Conservation (phyloP, 352 stramenopile species). For the Albugo candida region DNA sequence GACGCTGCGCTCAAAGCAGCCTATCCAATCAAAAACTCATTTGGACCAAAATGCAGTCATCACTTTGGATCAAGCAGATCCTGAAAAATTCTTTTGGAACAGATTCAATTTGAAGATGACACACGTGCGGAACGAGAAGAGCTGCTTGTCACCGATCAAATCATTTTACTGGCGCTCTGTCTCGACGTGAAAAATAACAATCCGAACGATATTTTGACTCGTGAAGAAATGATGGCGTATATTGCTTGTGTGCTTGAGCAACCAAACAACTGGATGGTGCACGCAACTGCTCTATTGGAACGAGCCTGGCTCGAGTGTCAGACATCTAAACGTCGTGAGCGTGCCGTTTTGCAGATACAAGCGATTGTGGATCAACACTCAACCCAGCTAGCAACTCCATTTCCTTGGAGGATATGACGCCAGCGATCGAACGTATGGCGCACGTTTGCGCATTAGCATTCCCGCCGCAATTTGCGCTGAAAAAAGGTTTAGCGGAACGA, state of each 20-base stretch:
- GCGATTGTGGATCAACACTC: conserved; percentile 91
- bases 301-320: conserved; percentile 89
- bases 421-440: conserved; percentile 74
- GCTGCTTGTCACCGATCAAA: conserved; percentile 60
- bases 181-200: conserved; percentile 95
- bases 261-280: conserved; percentile 93
- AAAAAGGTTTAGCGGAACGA: conserved; percentile 83
- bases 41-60: conserved; percentile 48
- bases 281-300: conserved; percentile 86
- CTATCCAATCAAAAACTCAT: conserved; percentile 42
- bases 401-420: conserved; percentile 77
- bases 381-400: conserved; percentile 82
- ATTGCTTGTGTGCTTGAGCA: conserved; percentile 84
- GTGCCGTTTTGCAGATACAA: conserved; percentile 92
- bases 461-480: conserved; percentile 84
- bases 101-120: conserved; percentile 73
- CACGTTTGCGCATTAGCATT: conserved; percentile 88
- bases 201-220: conserved; percentile 85
- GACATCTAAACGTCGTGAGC: conserved; percentile 80
- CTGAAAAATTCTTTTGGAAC: conserved; percentile 84
- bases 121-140: conserved; percentile 42
- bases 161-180: conserved; percentile 90
- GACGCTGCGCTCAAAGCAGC: conserved; percentile 10
- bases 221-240: conserved; percentile 91
- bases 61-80: conserved; percentile 76